These are phyloP conservation scores for Trichoderma asperelloides DNA, from an alignment of 495 filamentous ascomycete genomes.

Conservation along the genomic window DNA sequence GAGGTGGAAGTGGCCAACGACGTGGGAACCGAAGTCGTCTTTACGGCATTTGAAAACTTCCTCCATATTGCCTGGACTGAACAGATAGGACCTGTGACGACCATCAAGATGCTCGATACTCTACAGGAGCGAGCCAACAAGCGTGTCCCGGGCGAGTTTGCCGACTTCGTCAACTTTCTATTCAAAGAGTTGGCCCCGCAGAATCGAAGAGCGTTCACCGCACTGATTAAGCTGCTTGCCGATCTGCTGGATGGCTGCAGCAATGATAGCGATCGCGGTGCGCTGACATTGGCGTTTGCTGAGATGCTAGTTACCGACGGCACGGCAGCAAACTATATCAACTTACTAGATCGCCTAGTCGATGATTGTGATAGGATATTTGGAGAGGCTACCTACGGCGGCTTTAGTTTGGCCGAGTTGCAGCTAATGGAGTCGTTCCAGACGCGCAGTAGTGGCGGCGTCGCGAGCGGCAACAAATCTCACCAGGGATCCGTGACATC, in stretches of 20 bases:
- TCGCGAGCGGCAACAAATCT: constrained; percentile 34
- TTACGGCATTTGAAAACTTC: constrained; percentile 91
- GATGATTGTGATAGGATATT: constrained; percentile 88
- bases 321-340: constrained; percentile 74
- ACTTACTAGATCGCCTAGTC: constrained; percentile 81
- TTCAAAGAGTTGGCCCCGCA: constrained; percentile 80
- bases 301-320: constrained; percentile 75
- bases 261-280: constrained; percentile 87
- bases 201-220: constrained; percentile 79
- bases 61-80: constrained; percentile 80
- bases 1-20: constrained; percentile 66
- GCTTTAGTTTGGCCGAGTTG: constrained; percentile 4
- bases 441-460: constrained; percentile 26
- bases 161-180: constrained; percentile 69
- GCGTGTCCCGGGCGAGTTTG: constrained; percentile 69
- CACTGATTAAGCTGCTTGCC: constrained; percentile 74
- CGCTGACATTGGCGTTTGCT: constrained; percentile 81
- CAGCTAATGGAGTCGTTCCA: not conserved
- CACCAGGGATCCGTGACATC: constrained; percentile 44
- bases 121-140: constrained; percentile 70
- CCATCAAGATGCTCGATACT: constrained; percentile 49
- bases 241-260: constrained; percentile 90
- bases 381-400: constrained; percentile 37
- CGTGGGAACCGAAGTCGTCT: constrained; percentile 77
- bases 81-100: constrained; percentile 76